phyloP scores from a whole-genome alignment of 805 yeast genomes.

The Blastobotrys robertii region DNA sequence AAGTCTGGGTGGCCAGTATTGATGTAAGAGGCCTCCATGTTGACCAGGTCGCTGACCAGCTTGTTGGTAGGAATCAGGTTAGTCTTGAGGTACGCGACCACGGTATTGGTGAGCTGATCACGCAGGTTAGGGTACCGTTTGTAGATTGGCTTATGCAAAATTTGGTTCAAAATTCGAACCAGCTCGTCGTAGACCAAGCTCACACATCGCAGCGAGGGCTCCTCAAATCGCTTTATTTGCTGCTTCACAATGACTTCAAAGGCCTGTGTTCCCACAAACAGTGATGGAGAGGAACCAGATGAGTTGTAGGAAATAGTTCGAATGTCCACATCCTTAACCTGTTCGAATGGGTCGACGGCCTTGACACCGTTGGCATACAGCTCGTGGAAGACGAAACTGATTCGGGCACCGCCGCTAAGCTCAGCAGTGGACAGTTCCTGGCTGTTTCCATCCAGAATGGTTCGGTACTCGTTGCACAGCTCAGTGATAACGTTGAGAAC shows the following conservation, averaged over 20 bases:
- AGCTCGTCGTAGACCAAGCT: constrained; percentile 88
- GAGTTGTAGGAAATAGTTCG: constrained; percentile 96
- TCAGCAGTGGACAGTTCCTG: constrained; percentile 82
- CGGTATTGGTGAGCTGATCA: constrained; percentile 72
- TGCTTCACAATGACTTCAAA: constrained; percentile 93
- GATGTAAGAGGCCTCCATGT: constrained; percentile 84
- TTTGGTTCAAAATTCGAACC: constrained; percentile 80
- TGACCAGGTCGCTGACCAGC: constrained; percentile 75
- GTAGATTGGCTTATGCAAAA: constrained; percentile 70
- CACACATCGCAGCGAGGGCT: constrained; percentile 83
- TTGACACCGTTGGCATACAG: constrained; percentile 85
- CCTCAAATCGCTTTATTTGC: constrained; percentile 89
- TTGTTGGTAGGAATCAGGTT: constrained; percentile 76
- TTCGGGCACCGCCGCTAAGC: constrained; percentile 96
- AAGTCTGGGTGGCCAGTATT: constrained; percentile 98
- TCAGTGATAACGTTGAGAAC: constrained; percentile 87
- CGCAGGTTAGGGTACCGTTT: constrained; percentile 85
- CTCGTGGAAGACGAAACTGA: constrained; percentile 94
- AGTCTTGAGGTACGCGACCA: constrained; percentile 69
- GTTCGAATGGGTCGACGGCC: constrained; percentile 92
- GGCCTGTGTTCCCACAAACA: constrained; percentile 95
- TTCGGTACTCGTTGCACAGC: constrained; percentile 82
- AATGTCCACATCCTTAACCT: constrained; percentile 89
- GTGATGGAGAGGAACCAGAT: constrained; percentile 90
- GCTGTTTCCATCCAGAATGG: constrained; percentile 86